phyloP scores from a whole-genome alignment of 805 yeast species.

The Metschnikowia vanudenii region DNA sequence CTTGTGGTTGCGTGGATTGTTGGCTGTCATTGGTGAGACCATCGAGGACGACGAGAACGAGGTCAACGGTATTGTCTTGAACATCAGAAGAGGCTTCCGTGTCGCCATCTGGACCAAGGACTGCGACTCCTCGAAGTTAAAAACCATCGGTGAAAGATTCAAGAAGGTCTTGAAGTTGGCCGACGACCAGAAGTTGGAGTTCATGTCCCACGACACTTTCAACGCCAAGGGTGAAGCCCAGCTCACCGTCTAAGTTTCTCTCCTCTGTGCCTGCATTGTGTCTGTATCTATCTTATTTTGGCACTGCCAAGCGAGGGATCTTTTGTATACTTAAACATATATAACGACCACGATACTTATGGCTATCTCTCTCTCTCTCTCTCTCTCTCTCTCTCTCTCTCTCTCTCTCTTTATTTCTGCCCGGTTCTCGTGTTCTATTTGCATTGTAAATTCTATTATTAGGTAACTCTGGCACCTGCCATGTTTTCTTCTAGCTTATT shows the following conservation, averaged over 20 bases:
- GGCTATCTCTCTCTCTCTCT: no score
- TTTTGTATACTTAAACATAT: conserved; percentile 18
- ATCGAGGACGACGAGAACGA: conserved; percentile 79
- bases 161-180: conserved; percentile 78
- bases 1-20: conserved; percentile 85
- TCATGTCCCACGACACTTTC: conserved; percentile 62
- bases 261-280: neutral
- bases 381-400: no score
- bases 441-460: no score
- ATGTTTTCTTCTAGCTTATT: neutral
- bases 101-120: conserved; percentile 93
- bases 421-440: neutral
- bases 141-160: conserved; percentile 79
- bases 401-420: no score
- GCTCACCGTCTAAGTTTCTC: conserved; percentile 18
- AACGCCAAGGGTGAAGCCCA: conserved; percentile 36
- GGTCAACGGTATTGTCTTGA: conserved; percentile 92
- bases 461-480: no score
- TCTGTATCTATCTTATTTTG: neutral
- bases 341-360: conserved; percentile 18
- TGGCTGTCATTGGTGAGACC: conserved; percentile 93
- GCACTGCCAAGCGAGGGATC: neutral
- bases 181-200: conserved; percentile 77
- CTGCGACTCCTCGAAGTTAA: conserved; percentile 59
- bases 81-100: conserved; percentile 74